Base-by-base conservation (phyloP, 2,329 filamentous ascomycete species). In the Fusarium avenaceum region DNA sequence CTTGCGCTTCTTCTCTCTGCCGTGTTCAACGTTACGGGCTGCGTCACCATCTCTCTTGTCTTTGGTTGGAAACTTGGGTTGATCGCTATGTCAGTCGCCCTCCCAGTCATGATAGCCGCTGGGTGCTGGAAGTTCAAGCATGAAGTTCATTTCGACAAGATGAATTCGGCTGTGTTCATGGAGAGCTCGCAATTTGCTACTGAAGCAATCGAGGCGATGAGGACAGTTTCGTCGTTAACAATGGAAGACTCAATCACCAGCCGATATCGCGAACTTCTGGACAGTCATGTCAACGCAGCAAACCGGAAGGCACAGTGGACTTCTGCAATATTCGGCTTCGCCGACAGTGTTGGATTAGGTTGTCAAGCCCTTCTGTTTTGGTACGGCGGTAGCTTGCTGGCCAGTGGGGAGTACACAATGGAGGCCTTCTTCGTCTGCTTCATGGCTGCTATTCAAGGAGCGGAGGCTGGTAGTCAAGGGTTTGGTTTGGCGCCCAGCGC, bases 131-230 rank as follows among this genome's bases (percentile, higher is more conserved):
- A 74, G 57, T 76, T 86, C 33, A 77, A 81, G 15, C 79, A 85
- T 2, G 85, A 87, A 69, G 74, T 83, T 13, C 80, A 86, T 49
- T 88, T 90, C 38, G 86, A 89, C 44, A 77, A 82, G 43, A 82
- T 87, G 78, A 89, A 87, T 44, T 81, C 85, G 2, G 80, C 80
- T 3, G 84, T 89, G 0, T 90, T 89, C 70, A 81, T 82, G 10
- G 83, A 86, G 39, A 89, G 86, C 65, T 88, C 87, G 0, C 83
- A 89, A 59, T 90, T 90, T 60, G 88, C 87, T 2, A 83, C 86
- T 0, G 89, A 91, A 69, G 85, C 87, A 3, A 86, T 90, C 6
- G 82, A 85, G 3, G 87, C 87, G 0, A 87, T 90, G 60, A 80
- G 88, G n/a, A 90, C 89, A 0, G 88, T 90, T 2, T 80, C 86